Base-by-base conservation (phyloP, 257 asterid genomes). In the Nyctanthes arbortristis region DNA sequence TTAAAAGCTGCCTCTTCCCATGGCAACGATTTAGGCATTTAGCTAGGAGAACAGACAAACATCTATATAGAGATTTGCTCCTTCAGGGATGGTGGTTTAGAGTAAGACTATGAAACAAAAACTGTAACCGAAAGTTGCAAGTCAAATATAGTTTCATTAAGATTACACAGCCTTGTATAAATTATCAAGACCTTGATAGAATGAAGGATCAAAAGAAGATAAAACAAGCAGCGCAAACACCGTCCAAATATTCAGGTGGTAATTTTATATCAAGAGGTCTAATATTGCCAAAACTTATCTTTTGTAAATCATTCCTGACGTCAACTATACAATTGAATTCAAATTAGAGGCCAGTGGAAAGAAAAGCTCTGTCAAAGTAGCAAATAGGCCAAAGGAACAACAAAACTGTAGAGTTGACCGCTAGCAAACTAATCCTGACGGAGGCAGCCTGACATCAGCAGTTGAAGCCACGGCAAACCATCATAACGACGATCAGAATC, bases 381-480 rank as follows among this genome's bases (percentile, higher is more conserved):
- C 22, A 29, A 28, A 29, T n/a, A 63, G 47, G 52, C 35, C 39
- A 33, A 47, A 61, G 35, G 66, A 64, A 71, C 39, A 7, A 20
- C 43, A 9, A 45, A 33, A 71, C 14, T 40, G 63, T 28, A 0
- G 20, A 34, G 63, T 13, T 14, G 63, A 29, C 49, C 67, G 16
- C 29, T 32, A 20, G 40, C 29, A 31, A 22, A 57, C 7, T 22
- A 3, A 57, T 22, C 30, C 35, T 27, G 14, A 27, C 63, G 3
- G 5, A 55, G 61, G 11, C 3, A 27, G 40, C 40, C 40, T 6
- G 34, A 24, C 36, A 67, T 74, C 79, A 68, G 66, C 91, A 85
- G 59, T 73, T 73, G 79, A 85, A 85, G 72, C 87, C 84, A 59
- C 69, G 91, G 70, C 89, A 86, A 75, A 83, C 73, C 7, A 85